phyloP scores from a whole-genome alignment of 2,329 filamentous ascomycete genomes.

The Calonectria naviculata region DNA sequence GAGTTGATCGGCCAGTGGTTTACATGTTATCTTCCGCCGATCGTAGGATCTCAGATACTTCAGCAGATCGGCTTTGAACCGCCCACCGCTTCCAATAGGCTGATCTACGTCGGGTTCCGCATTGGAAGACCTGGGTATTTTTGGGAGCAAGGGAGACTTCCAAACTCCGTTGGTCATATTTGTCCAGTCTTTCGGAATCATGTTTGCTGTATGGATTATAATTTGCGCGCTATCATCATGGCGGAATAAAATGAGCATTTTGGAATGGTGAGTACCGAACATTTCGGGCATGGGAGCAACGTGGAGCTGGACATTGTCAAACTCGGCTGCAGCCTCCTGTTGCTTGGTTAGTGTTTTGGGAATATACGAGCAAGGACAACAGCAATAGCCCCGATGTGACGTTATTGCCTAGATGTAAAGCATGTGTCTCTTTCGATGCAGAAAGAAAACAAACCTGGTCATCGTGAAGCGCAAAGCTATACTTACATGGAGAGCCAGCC shows the following conservation, averaged over 20 bases:
- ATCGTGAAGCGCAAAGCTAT: background rate
- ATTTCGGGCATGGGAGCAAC: constrained; percentile 83
- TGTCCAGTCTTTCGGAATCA: constrained; percentile 88
- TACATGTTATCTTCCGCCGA: constrained; percentile 62
- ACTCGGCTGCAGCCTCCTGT: constrained; percentile 70
- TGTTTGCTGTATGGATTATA: constrained; percentile 89
- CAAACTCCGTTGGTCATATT: constrained; percentile 91
- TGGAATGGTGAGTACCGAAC: constrained; percentile 87
- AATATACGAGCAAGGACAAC: too few species aligned
- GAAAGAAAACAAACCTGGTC: background rate
- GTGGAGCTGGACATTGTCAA: constrained; percentile 77
- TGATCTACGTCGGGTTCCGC: constrained; percentile 13
- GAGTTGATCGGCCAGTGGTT: constrained; percentile 67
- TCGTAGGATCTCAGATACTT: constrained; percentile 80
- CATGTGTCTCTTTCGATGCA: background rate
- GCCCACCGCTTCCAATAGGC: constrained; percentile 67
- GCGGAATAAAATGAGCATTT: constrained; percentile 87
- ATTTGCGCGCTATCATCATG: constrained; percentile 83
- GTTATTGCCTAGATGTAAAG: background rate
- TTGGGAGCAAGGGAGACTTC: constrained; percentile 77
- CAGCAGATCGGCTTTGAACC: constrained; percentile 82
- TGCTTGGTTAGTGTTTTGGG: background rate
- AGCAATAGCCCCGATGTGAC: background rate
- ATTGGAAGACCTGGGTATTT: constrained; percentile 33
- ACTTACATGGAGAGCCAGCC: constrained; percentile 67